Evolutionary conservation across 306 rosid genomes (phyloP).

Genomic region (Ochetophila trinervis): DNA sequence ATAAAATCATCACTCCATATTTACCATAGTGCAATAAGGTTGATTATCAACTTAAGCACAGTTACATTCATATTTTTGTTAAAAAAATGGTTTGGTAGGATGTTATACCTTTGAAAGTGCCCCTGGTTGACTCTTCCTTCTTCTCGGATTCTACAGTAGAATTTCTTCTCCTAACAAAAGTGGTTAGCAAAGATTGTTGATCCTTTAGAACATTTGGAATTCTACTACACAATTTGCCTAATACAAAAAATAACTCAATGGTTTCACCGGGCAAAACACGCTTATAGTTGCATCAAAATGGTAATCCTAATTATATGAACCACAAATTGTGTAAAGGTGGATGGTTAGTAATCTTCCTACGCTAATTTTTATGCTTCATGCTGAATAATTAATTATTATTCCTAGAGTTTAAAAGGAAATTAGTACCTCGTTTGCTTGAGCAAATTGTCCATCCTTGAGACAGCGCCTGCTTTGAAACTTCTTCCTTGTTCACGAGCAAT

Average conservation of each 20-base stretch:
- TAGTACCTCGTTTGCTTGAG: slow-evolving; percentile 51
- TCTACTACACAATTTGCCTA: background rate
- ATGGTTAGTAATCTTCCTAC: too few species aligned
- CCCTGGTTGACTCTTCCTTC: slow-evolving; percentile 24
- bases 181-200: background rate
- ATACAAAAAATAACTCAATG: background rate
- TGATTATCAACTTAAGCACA: too few species aligned
- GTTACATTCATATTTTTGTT: background rate
- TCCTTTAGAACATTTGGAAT: background rate
- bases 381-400: background rate
- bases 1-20: too few species aligned
- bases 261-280: too few species aligned
- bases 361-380: background rate
- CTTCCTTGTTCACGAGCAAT: slow-evolving; percentile 15
- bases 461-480: slow-evolving; percentile 19
- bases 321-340: too few species aligned
- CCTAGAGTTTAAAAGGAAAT: background rate
- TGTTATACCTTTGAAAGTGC: slow-evolving; percentile 56
- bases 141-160: slow-evolving; percentile 28
- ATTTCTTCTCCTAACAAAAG: slow-evolving; percentile 39
- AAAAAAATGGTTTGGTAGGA: background rate
- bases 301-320: too few species aligned
- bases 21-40: too few species aligned
- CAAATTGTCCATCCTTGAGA: slow-evolving; percentile 37
- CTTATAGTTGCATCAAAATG: too few species aligned